Conservation (phyloP, 2,329 filamentous ascomycete species). For the Paecilomyces fulvus region DNA sequence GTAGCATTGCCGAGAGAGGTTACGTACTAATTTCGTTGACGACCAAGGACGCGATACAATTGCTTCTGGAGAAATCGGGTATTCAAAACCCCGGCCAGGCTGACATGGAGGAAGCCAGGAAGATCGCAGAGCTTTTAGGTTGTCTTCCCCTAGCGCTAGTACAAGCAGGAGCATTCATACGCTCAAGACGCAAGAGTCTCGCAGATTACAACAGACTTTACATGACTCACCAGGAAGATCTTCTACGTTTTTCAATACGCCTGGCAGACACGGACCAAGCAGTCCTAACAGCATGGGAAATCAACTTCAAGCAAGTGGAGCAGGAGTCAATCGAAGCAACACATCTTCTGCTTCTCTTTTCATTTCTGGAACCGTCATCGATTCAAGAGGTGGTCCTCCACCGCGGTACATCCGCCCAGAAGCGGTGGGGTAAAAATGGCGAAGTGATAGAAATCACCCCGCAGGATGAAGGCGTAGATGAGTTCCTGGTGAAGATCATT, state of each 20-base stretch:
- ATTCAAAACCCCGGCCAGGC: slow-evolving; percentile 3
- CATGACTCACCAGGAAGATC: slow-evolving; percentile 2
- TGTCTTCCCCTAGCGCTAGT: slow-evolving; percentile 9
- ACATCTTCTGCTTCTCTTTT: slow-evolving; percentile 9
- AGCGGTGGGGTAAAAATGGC: slow-evolving; percentile 7
- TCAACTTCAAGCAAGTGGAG: slow-evolving; percentile 9
- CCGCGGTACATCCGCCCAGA: slow-evolving; percentile 5
- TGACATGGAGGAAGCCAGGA: slow-evolving; percentile 5
- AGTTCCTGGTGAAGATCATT: slow-evolving; percentile 4
- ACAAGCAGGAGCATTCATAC: slow-evolving; percentile 12
- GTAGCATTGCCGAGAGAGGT: no score
- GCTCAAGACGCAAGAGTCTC: slow-evolving; percentile 6
- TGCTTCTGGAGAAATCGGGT: slow-evolving; percentile 6
- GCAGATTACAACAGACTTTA: slow-evolving; percentile 8
- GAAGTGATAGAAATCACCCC: slow-evolving; percentile 4
- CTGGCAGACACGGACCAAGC: slow-evolving; percentile 7
- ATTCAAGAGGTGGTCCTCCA: slow-evolving; percentile 8
- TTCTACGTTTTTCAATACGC: slow-evolving; percentile 5
- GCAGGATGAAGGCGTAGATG: slow-evolving; percentile 7
- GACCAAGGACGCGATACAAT: slow-evolving; percentile 4
- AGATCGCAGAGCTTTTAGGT: slow-evolving; percentile 5
- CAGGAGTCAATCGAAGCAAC: slow-evolving; percentile 4
- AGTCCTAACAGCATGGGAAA: slow-evolving; percentile 9
- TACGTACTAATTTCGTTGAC: slow-evolving; percentile 1
- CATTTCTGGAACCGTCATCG: slow-evolving; percentile 6